Conservation (phyloP, 2,329 filamentous ascomycete genomes). For the Podosphaera fusca region DNA sequence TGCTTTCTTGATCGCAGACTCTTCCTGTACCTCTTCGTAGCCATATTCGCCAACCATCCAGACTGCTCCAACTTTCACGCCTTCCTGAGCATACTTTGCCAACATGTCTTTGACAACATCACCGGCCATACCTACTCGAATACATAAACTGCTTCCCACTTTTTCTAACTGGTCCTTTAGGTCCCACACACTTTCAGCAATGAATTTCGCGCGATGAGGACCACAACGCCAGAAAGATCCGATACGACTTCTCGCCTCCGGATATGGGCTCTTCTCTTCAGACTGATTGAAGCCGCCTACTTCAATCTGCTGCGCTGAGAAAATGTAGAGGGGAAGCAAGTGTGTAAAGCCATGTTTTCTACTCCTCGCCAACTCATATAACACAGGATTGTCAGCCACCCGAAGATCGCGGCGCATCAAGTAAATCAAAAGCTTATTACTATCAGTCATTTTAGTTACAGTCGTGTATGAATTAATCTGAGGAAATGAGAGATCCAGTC, state of each 20-base stretch:
- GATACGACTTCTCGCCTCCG: conserved; percentile 40
- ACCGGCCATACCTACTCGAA: conserved; percentile 37
- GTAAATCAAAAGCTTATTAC: conserved; percentile 38
- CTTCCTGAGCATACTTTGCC: conserved; percentile 20
- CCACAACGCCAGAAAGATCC: conserved; percentile 53
- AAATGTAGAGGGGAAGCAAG: conserved; percentile 46
- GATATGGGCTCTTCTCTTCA: conserved; percentile 34
- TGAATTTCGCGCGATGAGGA: conserved; percentile 45
- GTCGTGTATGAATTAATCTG: not conserved
- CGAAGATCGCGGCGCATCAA: conserved; percentile 51
- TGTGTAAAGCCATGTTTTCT: conserved; percentile 35
- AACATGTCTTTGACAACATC: conserved; percentile 38
- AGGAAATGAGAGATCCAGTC: no score
- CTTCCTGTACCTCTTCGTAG: conserved; percentile 43
- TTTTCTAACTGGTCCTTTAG: conserved; percentile 37
- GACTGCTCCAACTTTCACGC: conserved; percentile 30
- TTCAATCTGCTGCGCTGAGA: conserved; percentile 49
- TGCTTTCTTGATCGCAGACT: conserved; percentile 27
- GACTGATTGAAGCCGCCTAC: conserved; percentile 46
- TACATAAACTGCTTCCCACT: conserved; percentile 33
- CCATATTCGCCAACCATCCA: conserved; percentile 57
- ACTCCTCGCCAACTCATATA: conserved; percentile 30
- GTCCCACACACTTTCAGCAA: conserved; percentile 51
- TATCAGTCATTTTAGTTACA: conserved; percentile 15
- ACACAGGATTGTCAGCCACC: conserved; percentile 49